These are phyloP conservation scores for Venustampulla echinocandica DNA, from an alignment of 495 filamentous ascomycete genomes.

Conservation along the genomic window DNA sequence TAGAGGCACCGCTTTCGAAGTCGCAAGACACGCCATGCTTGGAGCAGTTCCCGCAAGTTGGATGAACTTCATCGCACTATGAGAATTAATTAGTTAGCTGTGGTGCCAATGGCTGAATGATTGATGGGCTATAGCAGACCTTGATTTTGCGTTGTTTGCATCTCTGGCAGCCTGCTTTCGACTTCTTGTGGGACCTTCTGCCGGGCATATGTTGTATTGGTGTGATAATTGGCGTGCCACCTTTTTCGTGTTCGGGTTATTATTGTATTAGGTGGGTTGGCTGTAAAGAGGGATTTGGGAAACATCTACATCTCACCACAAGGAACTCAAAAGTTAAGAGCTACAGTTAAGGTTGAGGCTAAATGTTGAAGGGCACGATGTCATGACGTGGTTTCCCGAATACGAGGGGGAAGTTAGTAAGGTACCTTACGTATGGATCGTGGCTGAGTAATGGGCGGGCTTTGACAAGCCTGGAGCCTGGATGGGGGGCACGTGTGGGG, in stretches of 20 bases:
- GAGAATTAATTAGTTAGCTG: slow-evolving; percentile 10
- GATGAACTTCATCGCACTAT: slow-evolving; percentile 60
- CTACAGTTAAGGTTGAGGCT: too few relatives aligned
- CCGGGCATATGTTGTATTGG: not conserved
- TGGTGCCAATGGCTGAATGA: too few relatives aligned
- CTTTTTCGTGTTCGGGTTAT: not conserved
- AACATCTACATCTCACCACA: too few relatives aligned
- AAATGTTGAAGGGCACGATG: too few relatives aligned
- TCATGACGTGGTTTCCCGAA: too few relatives aligned
- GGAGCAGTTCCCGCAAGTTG: slow-evolving; percentile 50
- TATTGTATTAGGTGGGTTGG: slow-evolving; percentile 28
- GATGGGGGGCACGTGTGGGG: too few relatives aligned
- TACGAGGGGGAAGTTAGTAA: too few relatives aligned
- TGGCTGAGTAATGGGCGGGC: too few relatives aligned
- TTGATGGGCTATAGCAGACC: slow-evolving; percentile 36
- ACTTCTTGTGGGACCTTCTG: slow-evolving; percentile 57
- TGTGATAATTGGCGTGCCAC: not conserved
- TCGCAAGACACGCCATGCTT: slow-evolving; percentile 58
- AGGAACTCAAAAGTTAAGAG: too few relatives aligned
- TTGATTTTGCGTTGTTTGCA: slow-evolving; percentile 59
- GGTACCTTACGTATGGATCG: too few relatives aligned
- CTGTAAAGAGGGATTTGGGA: too few relatives aligned
- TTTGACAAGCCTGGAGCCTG: too few relatives aligned
- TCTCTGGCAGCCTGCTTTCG: slow-evolving; percentile 47
- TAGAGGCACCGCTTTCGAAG: slow-evolving; percentile 34